Conservation (phyloP, 176 grass and related monocot species). For the Pharus latifolius region DNA sequence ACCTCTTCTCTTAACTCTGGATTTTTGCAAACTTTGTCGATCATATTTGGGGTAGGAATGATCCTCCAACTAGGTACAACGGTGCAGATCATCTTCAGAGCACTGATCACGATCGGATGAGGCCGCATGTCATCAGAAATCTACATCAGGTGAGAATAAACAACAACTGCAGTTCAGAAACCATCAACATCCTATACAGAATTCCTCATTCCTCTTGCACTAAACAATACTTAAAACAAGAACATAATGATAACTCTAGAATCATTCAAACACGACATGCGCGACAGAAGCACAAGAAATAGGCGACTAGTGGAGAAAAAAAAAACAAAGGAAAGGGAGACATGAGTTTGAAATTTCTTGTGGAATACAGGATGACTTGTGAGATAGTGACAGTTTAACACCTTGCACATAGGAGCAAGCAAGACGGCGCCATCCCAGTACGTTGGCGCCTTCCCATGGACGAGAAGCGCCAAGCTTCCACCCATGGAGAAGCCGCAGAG, state of each 20-base stretch:
- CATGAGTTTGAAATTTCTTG: too few species aligned
- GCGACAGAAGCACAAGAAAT: not conserved
- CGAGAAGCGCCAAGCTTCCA: constrained; percentile 33
- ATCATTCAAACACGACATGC: not conserved
- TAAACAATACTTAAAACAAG: too few species aligned
- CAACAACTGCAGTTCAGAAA: not conserved
- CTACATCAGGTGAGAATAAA: constrained; percentile 6
- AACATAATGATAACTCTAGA: too few species aligned
- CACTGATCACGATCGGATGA: constrained; percentile 36
- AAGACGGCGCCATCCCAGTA: constrained; percentile 54
- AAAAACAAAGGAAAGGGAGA: too few species aligned
- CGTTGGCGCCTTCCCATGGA: constrained; percentile 36
- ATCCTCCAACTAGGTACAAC: constrained; percentile 59
- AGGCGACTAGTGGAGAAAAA: too few species aligned
- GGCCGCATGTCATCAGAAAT: constrained; percentile 67
- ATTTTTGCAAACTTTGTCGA: constrained; percentile 53
- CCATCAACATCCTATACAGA: too few species aligned
- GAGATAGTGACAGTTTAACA: too few species aligned
- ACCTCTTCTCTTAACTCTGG: constrained; percentile 51
- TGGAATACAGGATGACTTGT: too few species aligned
- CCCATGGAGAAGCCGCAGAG: constrained; percentile 54
- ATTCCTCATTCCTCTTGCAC: too few species aligned
- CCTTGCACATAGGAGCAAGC: constrained; percentile 75
- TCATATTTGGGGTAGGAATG: constrained; percentile 43
- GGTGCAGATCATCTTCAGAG: constrained; percentile 29